These are phyloP conservation scores for Aphanocladium album DNA, from an alignment of 2,329 filamentous ascomycete genomes.

Conservation along the genomic window DNA sequence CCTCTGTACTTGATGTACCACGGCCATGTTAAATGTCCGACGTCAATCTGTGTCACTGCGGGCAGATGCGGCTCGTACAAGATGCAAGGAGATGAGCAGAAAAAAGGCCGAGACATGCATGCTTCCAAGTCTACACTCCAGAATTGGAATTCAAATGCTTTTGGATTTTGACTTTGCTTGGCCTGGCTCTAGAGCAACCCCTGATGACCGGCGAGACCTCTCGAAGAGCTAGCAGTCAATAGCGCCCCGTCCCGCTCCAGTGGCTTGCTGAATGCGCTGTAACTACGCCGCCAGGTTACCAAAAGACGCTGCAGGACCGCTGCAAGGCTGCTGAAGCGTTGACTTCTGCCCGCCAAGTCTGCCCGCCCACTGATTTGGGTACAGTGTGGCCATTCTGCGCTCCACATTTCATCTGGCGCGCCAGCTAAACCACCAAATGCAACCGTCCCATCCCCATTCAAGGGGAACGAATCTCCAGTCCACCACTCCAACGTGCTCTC, in stretches of 20 bases:
- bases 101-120: background rate
- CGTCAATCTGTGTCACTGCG: background rate
- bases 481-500: background rate
- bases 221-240: background rate
- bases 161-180: background rate
- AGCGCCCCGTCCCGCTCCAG: background rate
- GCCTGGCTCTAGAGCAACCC: background rate
- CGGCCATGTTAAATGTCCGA: background rate
- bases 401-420: constrained; percentile 11
- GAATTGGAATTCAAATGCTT: too few species aligned
- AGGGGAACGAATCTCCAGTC: background rate
- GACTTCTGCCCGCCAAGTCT: background rate
- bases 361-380: background rate
- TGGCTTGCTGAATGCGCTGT: background rate
- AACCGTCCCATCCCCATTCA: background rate
- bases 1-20: background rate
- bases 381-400: background rate
- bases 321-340: background rate
- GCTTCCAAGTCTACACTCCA: too few species aligned
- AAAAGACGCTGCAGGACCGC: too few species aligned
- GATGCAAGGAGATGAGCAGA: background rate
- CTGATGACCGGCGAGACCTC: background rate
- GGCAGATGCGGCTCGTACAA: background rate
- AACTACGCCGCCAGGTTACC: too few species aligned
- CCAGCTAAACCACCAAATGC: background rate